Conservation (phyloP, 768 basidiomycete species). For the Vararia minispora region DNA sequence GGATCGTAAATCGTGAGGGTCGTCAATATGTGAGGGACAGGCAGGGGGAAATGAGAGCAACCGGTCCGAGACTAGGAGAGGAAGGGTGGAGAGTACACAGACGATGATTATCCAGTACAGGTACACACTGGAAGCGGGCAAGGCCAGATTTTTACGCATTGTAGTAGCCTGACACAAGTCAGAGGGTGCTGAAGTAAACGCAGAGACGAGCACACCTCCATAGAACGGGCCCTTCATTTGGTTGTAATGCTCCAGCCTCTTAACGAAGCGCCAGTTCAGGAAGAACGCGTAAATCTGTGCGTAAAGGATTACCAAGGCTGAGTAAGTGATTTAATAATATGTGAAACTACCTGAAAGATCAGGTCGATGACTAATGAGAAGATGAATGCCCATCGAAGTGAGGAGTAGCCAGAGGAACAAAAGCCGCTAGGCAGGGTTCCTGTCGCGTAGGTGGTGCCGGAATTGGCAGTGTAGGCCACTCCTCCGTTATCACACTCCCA, state of each 20-base stretch:
- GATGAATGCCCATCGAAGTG: constrained; percentile 56
- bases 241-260: constrained; percentile 55
- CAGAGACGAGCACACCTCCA: constrained; percentile 36
- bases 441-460: constrained; percentile 28
- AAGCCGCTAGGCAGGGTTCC: constrained; percentile 42
- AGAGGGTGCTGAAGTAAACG: constrained; percentile 9
- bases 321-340: too few relatives aligned
- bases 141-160: constrained; percentile 38
- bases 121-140: constrained; percentile 11
- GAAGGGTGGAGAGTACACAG: constrained; percentile 19
- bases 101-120: constrained; percentile 9
- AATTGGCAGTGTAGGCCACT: constrained; percentile 42
- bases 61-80: constrained; percentile 21
- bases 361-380: constrained; percentile 51
- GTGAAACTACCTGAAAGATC: constrained; percentile 46
- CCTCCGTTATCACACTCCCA: constrained; percentile 72
- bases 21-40: constrained; percentile 20
- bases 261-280: constrained; percentile 64
- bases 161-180: constrained; percentile 26
- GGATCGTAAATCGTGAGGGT: constrained; percentile 18
- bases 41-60: constrained; percentile 18
- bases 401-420: constrained; percentile 48
- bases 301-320: too few relatives aligned
- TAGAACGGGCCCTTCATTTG: constrained; percentile 51
- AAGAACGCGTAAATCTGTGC: constrained; percentile 65